Base-by-base conservation (phyloP, 176 grass and related monocot genomes). In the Oryza meyeriana region DNA sequence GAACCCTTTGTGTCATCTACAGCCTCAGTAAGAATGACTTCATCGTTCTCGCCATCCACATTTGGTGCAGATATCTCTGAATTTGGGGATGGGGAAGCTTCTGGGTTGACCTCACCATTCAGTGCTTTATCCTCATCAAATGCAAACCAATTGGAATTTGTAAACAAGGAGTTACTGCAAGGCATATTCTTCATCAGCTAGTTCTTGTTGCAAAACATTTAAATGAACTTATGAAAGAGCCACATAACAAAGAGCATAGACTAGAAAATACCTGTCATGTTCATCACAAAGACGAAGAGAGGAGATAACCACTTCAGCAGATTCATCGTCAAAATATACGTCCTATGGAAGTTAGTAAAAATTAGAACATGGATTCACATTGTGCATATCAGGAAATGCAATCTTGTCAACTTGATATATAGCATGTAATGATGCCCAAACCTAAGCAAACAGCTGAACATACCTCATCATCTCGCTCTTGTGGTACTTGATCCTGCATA, bases 281-380 rank as follows among this genome's bases (percentile, higher is more conserved):
- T 91, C 92, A 6, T 90, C 86, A 69, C 90, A 88, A 26, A 98
- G 82, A 31, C 92, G 92, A 81, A 98, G 90, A 68, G 92, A 93
- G 67, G 92, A 94, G 25, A 94, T 94, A 57, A 98, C 90, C 70
- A 94, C 95, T 87, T 98, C 95, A 13, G 95, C 95, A 64, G 95
- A 87, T 82, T 98, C 95, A 84, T 98, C 95, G 71, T 98, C 95
- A 91, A 98, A 98, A 89, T 98, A 98, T 76, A 88, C 92, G 84
- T 98, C 95, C 95, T 98, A 81, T 13, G 52, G 68, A 64, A 67
- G 25, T 76, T n/a, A 48, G 64, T 75, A 75, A 70, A 29, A 61
- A 25, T 64, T 14, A 70, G 33, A 89, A 77, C 52, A 86, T 11
- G 85, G 4, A 25, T 4, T 26, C 3, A 26, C 10, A 62, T 72